These are phyloP conservation scores for Acaromyces ingoldii DNA, from an alignment of 1,284 basidiomycete genomes.

Conservation along the genomic window DNA sequence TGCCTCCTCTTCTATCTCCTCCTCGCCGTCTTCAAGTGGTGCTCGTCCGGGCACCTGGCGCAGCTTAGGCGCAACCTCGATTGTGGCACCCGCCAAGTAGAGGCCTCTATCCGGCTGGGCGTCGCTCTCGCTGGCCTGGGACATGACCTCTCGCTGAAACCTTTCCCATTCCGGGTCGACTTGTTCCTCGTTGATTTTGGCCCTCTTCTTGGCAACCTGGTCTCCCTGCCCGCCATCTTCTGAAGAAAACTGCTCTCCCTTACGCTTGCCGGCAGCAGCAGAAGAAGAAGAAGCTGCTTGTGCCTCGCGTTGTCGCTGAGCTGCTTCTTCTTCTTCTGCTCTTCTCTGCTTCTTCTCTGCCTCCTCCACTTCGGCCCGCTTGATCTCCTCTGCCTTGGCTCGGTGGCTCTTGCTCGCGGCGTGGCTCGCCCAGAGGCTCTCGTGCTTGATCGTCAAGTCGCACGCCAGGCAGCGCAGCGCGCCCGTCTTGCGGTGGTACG, in stretches of 20 bases:
- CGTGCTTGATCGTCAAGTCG: constrained; percentile 1
- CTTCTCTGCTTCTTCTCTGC: background rate
- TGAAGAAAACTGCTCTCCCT: background rate
- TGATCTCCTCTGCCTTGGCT: background rate
- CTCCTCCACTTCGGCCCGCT: background rate
- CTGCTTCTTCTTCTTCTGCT: background rate
- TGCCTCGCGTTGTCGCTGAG: too few relatives aligned
- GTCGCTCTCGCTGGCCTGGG: background rate
- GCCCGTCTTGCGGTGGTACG: background rate
- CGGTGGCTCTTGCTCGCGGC: constrained; percentile 4
- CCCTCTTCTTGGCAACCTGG: background rate
- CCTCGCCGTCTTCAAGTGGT: background rate
- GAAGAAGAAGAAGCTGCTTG: too few relatives aligned
- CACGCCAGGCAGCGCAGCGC: constrained; percentile 1
- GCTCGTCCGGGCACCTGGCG: background rate
- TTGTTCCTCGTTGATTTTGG: background rate
- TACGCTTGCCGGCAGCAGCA: background rate
- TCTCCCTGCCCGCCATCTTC: background rate
- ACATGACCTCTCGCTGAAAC: constrained; percentile 1
- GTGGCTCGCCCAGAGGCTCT: constrained; percentile 2
- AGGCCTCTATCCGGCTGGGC: background rate
- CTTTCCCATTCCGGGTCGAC: background rate
- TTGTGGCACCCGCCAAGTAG: constrained; percentile 5
- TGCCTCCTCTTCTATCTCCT: background rate
- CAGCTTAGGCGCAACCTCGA: constrained; percentile 8